phyloP scores from a whole-genome alignment of 306 rosid genomes.

The Cicer pinnatifidum region DNA sequence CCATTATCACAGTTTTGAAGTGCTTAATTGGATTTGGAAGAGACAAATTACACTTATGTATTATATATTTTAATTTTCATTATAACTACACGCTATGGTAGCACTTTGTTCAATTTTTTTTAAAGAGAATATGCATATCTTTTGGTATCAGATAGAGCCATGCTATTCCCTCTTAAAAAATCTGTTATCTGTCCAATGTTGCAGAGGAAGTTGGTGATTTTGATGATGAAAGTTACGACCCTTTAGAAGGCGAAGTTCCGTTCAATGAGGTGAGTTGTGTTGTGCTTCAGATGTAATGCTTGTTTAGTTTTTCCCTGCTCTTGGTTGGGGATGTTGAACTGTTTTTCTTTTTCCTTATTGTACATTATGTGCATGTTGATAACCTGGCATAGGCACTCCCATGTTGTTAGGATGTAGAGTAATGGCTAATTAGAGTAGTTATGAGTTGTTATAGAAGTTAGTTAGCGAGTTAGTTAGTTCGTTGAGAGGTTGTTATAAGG shows the following conservation, averaged over 20 bases:
- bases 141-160: constrained; percentile 20
- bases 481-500: too few relatives aligned
- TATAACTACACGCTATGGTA: neutral
- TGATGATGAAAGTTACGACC: constrained; percentile 46
- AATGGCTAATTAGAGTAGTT: too few relatives aligned
- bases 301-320: neutral
- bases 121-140: neutral
- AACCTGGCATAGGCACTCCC: constrained; percentile 8
- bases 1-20: constrained; percentile 5
- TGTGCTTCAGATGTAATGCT: constrained; percentile 17
- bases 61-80: neutral
- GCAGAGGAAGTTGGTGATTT: constrained; percentile 68
- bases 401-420: neutral
- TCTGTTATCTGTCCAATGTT: constrained; percentile 35
- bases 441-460: too few relatives aligned
- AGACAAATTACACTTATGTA: neutral
- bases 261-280: constrained; percentile 57
- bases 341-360: constrained; percentile 18
- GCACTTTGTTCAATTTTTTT: constrained; percentile 10
- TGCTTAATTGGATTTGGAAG: constrained; percentile 32
- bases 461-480: too few relatives aligned
- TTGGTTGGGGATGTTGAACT: constrained; percentile 1
- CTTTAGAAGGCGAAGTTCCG: constrained; percentile 45
- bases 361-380: neutral
- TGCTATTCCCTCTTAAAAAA: constrained; percentile 25